Evolutionary conservation across 371 early-diverging fungal species (phyloP).

Genomic region (Enteropsectra breve): DNA sequence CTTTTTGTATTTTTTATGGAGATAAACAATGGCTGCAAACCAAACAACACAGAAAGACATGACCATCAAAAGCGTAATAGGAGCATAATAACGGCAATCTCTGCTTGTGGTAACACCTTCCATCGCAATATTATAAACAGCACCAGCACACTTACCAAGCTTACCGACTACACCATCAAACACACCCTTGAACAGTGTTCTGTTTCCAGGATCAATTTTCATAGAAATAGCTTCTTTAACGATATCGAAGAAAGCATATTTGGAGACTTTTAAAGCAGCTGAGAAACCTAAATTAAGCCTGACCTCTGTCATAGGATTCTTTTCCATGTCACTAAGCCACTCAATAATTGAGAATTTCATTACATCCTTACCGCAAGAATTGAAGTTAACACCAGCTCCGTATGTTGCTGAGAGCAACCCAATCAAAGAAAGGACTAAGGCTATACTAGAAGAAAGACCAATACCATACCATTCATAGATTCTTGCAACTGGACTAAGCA

Average conservation of each 20-base stretch:
- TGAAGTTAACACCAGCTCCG: neutral
- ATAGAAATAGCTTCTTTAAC: constrained; percentile 58
- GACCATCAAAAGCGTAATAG: neutral
- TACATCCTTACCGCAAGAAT: neutral
- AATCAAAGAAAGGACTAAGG: neutral
- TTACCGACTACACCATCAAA: constrained; percentile 59
- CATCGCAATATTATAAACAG: constrained; percentile 45
- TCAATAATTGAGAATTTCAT: neutral
- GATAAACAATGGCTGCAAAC: constrained; percentile 27
- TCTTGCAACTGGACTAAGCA: neutral
- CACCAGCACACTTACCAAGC: constrained; percentile 55
- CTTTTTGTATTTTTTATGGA: constrained; percentile 29
- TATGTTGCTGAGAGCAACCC: neutral
- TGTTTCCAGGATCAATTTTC: constrained; percentile 49
- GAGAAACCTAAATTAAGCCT: too few species aligned
- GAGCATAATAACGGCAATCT: constrained; percentile 19
- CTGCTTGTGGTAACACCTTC: neutral
- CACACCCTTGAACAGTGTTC: constrained; percentile 53
- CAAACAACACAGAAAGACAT: constrained; percentile 7
- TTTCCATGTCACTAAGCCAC: neutral
- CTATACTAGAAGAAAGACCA: neutral
- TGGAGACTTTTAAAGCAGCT: constrained; percentile 45
- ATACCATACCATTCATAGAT: neutral
- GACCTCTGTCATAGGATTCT: neutral
- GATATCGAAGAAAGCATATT: constrained; percentile 59